Evolutionary conservation across 345 rosid genomes (phyloP).

Genomic region (Heritiera fomes): DNA sequence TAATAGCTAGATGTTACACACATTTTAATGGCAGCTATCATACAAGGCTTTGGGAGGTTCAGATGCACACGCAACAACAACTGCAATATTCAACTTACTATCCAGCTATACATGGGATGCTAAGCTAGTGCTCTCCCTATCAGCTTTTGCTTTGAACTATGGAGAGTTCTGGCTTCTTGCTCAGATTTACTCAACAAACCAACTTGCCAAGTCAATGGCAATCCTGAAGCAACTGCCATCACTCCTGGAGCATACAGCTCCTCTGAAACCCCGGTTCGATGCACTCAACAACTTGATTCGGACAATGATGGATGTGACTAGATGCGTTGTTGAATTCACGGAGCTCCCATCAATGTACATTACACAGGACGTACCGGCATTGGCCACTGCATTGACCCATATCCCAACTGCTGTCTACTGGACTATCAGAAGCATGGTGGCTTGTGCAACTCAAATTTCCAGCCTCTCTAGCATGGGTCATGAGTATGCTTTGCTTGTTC

Average conservation of each 20-base stretch:
- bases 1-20: neutral
- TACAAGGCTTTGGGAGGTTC: conserved; percentile 58
- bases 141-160: conserved; percentile 71
- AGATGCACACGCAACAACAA: conserved; percentile 60
- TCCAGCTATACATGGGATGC: conserved; percentile 71
- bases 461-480: conserved; percentile 63
- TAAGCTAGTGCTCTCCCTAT: conserved; percentile 61
- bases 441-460: conserved; percentile 64
- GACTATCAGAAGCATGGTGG: conserved; percentile 63
- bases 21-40: conserved; percentile 45
- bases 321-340: conserved; percentile 54
- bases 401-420: conserved; percentile 74
- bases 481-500: conserved; percentile 41
- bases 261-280: conserved; percentile 49
- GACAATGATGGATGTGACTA: conserved; percentile 57
- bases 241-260: conserved; percentile 47
- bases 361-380: conserved; percentile 44
- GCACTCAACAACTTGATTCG: conserved; percentile 58
- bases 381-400: conserved; percentile 42
- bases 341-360: conserved; percentile 58
- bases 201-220: conserved; percentile 72
- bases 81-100: conserved; percentile 50
- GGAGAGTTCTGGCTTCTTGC: conserved; percentile 84
- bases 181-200: conserved; percentile 62
- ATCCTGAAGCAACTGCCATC: conserved; percentile 58